These are phyloP conservation scores for Agapanthus africanus DNA, from an alignment of 106 monocot species.

Conservation along the genomic window DNA sequence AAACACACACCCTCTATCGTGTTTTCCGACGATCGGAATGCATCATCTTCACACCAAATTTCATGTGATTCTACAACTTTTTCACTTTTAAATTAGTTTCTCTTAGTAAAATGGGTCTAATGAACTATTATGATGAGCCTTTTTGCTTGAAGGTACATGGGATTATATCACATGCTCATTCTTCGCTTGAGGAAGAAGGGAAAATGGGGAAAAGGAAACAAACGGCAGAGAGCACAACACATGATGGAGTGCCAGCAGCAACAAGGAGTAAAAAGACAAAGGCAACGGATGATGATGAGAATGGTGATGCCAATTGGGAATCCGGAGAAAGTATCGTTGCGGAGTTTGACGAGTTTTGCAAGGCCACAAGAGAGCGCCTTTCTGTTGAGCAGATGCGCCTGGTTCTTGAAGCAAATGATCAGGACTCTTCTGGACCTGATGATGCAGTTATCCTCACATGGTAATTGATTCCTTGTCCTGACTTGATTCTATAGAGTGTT, in stretches of 20 bases:
- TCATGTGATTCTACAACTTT: too few relatives aligned
- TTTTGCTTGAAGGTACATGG: constrained; percentile 47
- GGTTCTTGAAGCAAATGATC: constrained; percentile 55
- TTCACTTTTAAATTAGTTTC: too few relatives aligned
- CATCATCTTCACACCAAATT: too few relatives aligned
- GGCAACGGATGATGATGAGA: constrained; percentile 10
- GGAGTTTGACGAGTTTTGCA: constrained; percentile 71
- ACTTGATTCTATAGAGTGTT: too few relatives aligned
- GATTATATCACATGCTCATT: constrained; percentile 42
- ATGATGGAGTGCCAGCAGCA: constrained; percentile 17
- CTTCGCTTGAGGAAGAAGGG: constrained; percentile 46
- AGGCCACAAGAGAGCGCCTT: constrained; percentile 37
- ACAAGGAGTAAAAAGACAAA: constrained; percentile 46
- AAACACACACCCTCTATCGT: too few relatives aligned
- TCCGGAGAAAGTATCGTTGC: neutral
- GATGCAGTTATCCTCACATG: constrained; percentile 36
- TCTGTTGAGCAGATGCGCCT: constrained; percentile 42
- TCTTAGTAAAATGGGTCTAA: too few relatives aligned
- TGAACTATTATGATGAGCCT: too few relatives aligned
- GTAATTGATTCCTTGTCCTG: too few relatives aligned
- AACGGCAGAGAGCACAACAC: constrained; percentile 30
- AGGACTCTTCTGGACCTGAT: constrained; percentile 54
- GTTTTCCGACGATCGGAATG: too few relatives aligned
- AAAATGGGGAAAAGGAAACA: constrained; percentile 38
- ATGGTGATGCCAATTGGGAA: constrained; percentile 11